Evolutionary conservation across 108 stramenopile genomes (phyloP).

Genomic region (Conticribra weissflogii): DNA sequence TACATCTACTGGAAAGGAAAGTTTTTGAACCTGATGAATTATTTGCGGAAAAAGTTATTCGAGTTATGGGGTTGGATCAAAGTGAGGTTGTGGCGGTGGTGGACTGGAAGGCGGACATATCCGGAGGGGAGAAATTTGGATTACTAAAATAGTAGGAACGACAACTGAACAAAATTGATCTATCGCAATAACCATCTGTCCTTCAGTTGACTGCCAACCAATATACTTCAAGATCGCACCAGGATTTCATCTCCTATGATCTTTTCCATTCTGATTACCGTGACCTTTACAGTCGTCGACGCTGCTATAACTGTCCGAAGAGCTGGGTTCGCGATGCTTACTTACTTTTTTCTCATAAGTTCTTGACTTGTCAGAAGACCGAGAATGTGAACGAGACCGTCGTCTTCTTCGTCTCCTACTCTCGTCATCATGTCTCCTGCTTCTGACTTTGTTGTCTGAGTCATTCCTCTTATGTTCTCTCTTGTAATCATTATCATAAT

Average conservation of each 20-base stretch:
- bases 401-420: not conserved
- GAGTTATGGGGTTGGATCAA: conserved; percentile 9
- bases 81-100: conserved; percentile 10
- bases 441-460: no score
- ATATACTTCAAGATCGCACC: no score
- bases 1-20: conserved; percentile 37
- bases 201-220: no score
- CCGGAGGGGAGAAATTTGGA: no score
- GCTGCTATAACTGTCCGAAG: no score
- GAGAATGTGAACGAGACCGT: not conserved
- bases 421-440: no score
- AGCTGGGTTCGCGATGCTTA: no score
- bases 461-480: not conserved
- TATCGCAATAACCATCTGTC: not conserved
- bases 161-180: not conserved
- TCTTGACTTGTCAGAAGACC: no score
- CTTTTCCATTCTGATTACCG: no score
- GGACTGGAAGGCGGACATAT: conserved; percentile 25
- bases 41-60: conserved; percentile 13
- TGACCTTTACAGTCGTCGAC: no score
- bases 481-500: not conserved
- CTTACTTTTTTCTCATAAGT: no score
- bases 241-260: no score
- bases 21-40: conserved; percentile 5
- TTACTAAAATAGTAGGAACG: conserved; percentile 3